These are phyloP conservation scores for Rubus parviflorus DNA, from an alignment of 306 rosid genomes.

Conservation along the genomic window DNA sequence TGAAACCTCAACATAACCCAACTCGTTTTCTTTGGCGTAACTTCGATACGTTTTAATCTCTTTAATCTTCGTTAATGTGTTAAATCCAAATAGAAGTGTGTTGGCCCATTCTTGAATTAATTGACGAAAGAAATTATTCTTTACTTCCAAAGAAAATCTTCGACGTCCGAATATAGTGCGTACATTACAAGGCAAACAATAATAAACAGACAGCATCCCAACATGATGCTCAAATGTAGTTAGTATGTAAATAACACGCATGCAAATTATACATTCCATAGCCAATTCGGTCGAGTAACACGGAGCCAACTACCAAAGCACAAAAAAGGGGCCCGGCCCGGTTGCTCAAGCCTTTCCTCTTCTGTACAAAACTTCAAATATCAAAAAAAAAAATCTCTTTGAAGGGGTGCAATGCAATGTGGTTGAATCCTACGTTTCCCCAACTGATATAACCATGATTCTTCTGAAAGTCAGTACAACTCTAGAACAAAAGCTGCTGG, in stretches of 20 bases:
- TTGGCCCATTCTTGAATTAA: too few species aligned
- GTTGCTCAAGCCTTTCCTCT: conserved; percentile 28
- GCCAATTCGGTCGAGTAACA: conserved; percentile 16
- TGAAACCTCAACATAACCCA: too few species aligned
- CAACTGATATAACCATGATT: conserved; percentile 24
- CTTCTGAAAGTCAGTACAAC: conserved; percentile 33
- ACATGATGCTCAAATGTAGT: background rate
- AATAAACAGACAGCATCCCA: too few species aligned
- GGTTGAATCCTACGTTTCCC: conserved; percentile 23
- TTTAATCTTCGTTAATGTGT: too few species aligned
- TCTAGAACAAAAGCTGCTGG: conserved; percentile 39
- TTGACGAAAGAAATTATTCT: too few species aligned
- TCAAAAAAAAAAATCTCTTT: conserved; percentile 21
- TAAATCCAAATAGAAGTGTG: too few species aligned
- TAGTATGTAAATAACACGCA: conserved; percentile 8
- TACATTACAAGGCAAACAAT: too few species aligned
- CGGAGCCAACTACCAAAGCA: conserved; percentile 34
- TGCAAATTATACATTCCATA: conserved; percentile 38
- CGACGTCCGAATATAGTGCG: too few species aligned
- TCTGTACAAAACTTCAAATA: conserved; percentile 12
- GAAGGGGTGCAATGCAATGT: conserved; percentile 19
- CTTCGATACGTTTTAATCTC: too few species aligned
- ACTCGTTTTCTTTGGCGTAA: too few species aligned
- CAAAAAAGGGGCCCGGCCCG: conserved; percentile 26
- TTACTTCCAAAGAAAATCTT: too few species aligned